Conservation (phyloP, 768 basidiomycete genomes). For the Mycena latifolia region DNA sequence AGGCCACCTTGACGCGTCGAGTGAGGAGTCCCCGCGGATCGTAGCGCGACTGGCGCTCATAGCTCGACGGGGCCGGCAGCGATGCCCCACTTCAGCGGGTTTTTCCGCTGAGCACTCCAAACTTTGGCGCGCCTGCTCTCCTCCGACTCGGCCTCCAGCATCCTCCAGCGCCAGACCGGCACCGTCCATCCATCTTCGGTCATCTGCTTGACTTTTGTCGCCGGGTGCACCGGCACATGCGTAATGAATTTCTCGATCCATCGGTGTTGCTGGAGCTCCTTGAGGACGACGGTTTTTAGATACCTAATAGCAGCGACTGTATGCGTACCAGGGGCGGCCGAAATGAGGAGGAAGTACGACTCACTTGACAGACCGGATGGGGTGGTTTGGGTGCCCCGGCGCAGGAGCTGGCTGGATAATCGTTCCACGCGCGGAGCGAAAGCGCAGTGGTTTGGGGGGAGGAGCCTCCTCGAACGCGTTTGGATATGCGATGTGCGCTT, state of each 20-base stretch:
- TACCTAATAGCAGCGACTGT: slow-evolving; percentile 29
- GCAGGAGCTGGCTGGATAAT: not conserved
- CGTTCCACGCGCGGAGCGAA: not conserved
- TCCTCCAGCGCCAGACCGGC: slow-evolving; percentile 11
- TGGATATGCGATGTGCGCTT: slow-evolving; percentile 7
- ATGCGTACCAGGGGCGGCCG: not conserved
- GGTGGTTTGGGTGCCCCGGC: slow-evolving; percentile 2
- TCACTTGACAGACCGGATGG: slow-evolving; percentile 16
- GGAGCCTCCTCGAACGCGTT: not conserved
- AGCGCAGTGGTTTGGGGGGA: not conserved
- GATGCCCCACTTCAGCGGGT: too few relatives aligned
- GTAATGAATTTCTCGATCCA: not conserved
- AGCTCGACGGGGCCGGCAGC: too few relatives aligned
- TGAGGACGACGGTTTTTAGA: slow-evolving; percentile 36
- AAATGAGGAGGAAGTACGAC: not conserved
- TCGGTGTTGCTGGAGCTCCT: slow-evolving; percentile 20
- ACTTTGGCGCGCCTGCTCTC: not conserved
- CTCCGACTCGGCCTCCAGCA: not conserved
- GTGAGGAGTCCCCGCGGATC: too few relatives aligned
- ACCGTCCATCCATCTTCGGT: not conserved
- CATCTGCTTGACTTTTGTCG: too few relatives aligned
- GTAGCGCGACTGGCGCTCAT: too few relatives aligned
- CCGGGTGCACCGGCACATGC: not conserved
- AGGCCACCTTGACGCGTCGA: too few relatives aligned
- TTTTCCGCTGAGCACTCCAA: too few relatives aligned